A percentile compares a stretch with the other conserved stretches of the same genome.
phyloP scores from a whole-genome alignment of 225 moss, liverwort and hornwort genomes.

The Marchantia polymorpha region DNA sequence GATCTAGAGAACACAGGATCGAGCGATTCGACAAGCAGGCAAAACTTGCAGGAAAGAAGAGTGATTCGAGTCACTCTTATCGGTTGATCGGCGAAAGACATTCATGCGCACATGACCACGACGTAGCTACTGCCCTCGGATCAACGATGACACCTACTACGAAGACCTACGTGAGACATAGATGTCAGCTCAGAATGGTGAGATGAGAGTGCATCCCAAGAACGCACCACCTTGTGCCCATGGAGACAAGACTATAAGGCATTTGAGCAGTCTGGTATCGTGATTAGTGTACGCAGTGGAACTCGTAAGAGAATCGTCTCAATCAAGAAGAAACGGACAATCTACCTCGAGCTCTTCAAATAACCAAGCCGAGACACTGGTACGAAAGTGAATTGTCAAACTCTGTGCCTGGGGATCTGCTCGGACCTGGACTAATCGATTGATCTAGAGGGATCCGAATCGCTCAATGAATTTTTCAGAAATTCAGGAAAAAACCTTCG shows the following conservation, averaged over 20 bases:
- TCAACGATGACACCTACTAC: not conserved
- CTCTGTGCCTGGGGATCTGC: not conserved
- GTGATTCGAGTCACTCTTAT: conserved; percentile 6
- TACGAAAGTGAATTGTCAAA: not conserved
- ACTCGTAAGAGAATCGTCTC: not conserved
- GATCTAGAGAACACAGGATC: not conserved
- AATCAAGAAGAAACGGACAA: not conserved
- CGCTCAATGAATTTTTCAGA: too few relatives aligned
- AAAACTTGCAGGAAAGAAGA: not conserved
- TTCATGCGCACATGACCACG: not conserved
- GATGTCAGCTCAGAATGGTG: not conserved
- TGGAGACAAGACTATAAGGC: not conserved
- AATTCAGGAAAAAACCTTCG: not conserved
- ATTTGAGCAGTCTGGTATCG: not conserved
- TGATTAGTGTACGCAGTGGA: not conserved
- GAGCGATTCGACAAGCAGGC: not conserved
- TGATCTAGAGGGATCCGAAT: not conserved
- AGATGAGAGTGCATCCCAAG: not conserved
- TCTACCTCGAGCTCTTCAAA: not conserved
- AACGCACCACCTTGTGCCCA: not conserved
- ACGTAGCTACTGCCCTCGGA: not conserved
- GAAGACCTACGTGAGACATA: not conserved
- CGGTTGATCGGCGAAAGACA: not conserved
- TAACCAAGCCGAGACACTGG: not conserved
- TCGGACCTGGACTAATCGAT: not conserved